Evolutionary conservation across 2,329 filamentous ascomycete species (phyloP).

Genomic region (Ophiostoma triangulosporum): DNA sequence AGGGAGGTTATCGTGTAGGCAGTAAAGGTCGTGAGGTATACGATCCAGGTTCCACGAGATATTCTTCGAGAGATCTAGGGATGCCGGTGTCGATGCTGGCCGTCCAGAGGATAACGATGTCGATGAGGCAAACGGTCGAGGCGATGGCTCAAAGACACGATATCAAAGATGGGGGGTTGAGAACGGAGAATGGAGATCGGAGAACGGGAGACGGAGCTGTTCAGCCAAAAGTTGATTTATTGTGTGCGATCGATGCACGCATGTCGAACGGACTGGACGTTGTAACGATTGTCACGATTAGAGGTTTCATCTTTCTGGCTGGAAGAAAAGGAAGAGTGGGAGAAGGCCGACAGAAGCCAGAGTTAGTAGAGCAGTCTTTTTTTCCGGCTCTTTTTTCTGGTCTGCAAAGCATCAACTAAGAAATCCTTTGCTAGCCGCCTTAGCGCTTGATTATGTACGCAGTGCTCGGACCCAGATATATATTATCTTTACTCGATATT

Average conservation of each 20-base stretch:
- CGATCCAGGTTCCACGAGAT: neutral
- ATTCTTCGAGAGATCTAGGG: neutral
- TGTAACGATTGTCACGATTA: neutral
- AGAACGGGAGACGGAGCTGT: too few species aligned
- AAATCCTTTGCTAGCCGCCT: neutral
- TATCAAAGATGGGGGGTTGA: neutral
- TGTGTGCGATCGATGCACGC: neutral
- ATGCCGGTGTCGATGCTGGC: neutral
- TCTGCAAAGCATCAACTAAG: neutral
- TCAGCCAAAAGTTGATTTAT: conserved; percentile 1
- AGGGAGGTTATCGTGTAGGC: neutral
- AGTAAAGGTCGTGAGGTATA: neutral
- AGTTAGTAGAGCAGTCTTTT: neutral
- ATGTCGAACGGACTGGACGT: neutral
- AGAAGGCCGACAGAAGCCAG: neutral
- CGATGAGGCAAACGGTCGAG: neutral
- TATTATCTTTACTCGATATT: neutral
- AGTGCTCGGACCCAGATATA: neutral
- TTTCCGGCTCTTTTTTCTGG: neutral
- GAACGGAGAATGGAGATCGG: neutral
- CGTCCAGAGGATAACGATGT: neutral
- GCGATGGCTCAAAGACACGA: neutral
- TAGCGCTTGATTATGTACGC: neutral
- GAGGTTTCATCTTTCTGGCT: conserved; percentile 1
- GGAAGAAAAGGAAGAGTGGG: neutral